Evolutionary conservation across 2,329 filamentous ascomycete species (phyloP), one percentile per base, ranked within the genome.

Genomic region (Monilinia fructicola): DNA sequence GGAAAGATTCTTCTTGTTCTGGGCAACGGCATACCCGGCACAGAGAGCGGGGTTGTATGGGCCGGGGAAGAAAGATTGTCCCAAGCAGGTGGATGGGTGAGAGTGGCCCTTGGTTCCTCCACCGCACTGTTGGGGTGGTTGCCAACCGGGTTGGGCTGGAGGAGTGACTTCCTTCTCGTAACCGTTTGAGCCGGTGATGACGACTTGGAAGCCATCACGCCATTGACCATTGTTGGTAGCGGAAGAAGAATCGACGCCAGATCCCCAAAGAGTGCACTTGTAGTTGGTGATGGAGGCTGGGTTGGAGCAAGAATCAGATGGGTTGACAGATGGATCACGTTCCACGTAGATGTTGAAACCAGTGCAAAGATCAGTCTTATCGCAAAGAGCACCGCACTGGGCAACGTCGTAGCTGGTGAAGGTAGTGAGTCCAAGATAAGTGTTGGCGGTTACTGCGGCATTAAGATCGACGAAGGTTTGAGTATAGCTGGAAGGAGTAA

Each of bases 141-240:
- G 2, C 71, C 70, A 70, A n/a, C 70, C 71, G 23, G 67, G 65
- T 52, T 55, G 58, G 3, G 48, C 44, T 16, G 60, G 54, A 18
- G 73, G 67, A 12, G 54, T 16, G 7, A n/a, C 23, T 18, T 44
- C 48, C 26, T 59, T 74, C 66, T 73, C 74, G 69, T 79, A 78
- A 7, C 78, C 79, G 67, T 81, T 81, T 42, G 77, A 79, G 3
- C 78, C 80, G 23, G 79, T 76, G 54, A 80, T 78, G 55, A 78
- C 76, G 44, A 81, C 76, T 14, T 76, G 71, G 77, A 81, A 75
- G n/a, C 70, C 40, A 50, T 67, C 67, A 16, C 74, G 72, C 68
- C 67, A 75, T 67, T 78, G 73, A 46, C 76, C 77, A 21, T 54
- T 56, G 70, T 78, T 78, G 64, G 69, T 75, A 6, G 76, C 76